Base-by-base conservation (phyloP, 495 filamentous ascomycete species). In the Xylaria bambusicola region DNA sequence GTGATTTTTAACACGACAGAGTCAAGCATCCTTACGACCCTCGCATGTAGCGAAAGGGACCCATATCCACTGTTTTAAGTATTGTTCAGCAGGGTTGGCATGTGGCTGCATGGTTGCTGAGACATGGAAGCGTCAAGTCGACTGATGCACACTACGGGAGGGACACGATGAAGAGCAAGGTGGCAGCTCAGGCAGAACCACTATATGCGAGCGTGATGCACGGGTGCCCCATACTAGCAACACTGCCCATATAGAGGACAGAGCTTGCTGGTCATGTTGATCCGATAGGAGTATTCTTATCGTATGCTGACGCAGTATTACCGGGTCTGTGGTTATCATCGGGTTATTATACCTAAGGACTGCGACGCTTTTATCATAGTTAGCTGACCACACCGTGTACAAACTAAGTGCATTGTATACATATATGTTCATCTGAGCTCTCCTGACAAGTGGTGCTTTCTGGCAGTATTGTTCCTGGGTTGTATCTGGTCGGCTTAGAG, bases 171-270 rank as follows among this genome's bases (percentile, higher is more conserved):
- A 40, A 44, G 48, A 26, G 33, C 24, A 26, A 33, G 50, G 49
- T 26, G 21, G 49, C 1, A 29, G 8, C 20, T 6, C 35, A 26
- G 38, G 47, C 13, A 44, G 42, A 47, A 1, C 49, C 17, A 26
- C 57, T 21, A 20, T 45, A 26, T 52, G 48, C 44, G 57, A 60
- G 57, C 47, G 48, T 53, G 48, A 60, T 40, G 47, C 24, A 29
- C 6, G 40, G 57, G 48, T 17, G 21, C 24, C 33, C 20, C 17
- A 36, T 60, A 47, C 49, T 29, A 53, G 57, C 57, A 53, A 31
- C 27, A 47, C 49, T 60, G 47, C 26, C 26, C 57, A 40, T 52
- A 52, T 38, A 29, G 42, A 41, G 31, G 40, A 53, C 53, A 53
- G 40, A 53, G 38, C n/a, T 21, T 29, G 49, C 57, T 60, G 40